Conservation (phyloP, 768 basidiomycete species). For the Auricularia sp. region DNA sequence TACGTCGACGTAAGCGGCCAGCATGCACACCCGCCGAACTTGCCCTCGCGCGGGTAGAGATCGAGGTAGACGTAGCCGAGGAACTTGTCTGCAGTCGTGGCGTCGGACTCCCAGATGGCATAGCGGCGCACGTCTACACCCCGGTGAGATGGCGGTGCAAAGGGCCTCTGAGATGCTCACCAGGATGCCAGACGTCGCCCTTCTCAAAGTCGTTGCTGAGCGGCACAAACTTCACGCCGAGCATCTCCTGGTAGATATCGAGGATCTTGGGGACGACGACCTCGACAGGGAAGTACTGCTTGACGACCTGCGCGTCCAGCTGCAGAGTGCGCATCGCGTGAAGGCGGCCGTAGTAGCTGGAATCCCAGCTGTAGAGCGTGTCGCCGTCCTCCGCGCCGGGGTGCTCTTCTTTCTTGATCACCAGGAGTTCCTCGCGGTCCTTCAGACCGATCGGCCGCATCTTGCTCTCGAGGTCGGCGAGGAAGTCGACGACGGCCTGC, state of each 20-base stretch:
- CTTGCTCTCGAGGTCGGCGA: slow-evolving; percentile 64
- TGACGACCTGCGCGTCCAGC: slow-evolving; percentile 68
- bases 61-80: slow-evolving; percentile 83
- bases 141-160: slow-evolving; percentile 15
- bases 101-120: slow-evolving; percentile 73
- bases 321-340: slow-evolving; percentile 55
- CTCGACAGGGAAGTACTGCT: slow-evolving; percentile 83
- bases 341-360: slow-evolving; percentile 50
- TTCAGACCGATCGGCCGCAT: slow-evolving; percentile 62
- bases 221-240: slow-evolving; percentile 54
- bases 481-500: slow-evolving; percentile 53
- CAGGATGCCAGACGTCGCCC: slow-evolving; percentile 71
- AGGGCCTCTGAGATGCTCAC: background rate
- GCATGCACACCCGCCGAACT: slow-evolving; percentile 81
- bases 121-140: slow-evolving; percentile 58
- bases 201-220: slow-evolving; percentile 29
- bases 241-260: slow-evolving; percentile 71
- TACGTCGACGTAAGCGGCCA: slow-evolving; percentile 69
- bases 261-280: slow-evolving; percentile 76
- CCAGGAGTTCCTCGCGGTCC: slow-evolving; percentile 59
- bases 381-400: slow-evolving; percentile 40
- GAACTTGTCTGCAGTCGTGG: slow-evolving; percentile 60
- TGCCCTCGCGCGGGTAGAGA: slow-evolving; percentile 70
- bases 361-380: slow-evolving; percentile 78
- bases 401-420: slow-evolving; percentile 67